Evolutionary conservation across 2,329 filamentous ascomycete genomes (phyloP), one percentile per base, ranked within the genome.

Genomic region (Phaeomoniella chlamydospora): DNA sequence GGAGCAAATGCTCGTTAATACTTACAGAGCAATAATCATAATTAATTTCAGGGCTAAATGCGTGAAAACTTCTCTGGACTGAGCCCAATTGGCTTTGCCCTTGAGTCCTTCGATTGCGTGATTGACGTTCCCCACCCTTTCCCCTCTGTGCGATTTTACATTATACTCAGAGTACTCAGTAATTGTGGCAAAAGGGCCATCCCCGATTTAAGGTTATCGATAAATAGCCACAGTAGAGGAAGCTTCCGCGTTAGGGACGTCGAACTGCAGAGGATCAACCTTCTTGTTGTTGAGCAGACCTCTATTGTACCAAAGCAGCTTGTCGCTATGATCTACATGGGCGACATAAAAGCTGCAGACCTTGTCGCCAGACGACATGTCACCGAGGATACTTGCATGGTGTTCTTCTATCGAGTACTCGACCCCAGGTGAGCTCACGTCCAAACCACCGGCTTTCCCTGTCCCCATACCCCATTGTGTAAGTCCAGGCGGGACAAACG

Each of bases 401-500:
- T 62, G 57, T 31, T 17, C 43, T 38, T 61, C 60, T 39, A 65
- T 64, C 0, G 51, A 45, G 35, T 64, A 64, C 0, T 33, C 39
- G 0, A 56, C 51, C 3, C 53, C 56, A n/a, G 2, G 55, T 51
- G 1, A 64, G 49, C 37, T 65, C 62, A 4, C 64, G 49, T 0
- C 61, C 62, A 18, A 66, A 52, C 62, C 62, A 66, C 52, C 55
- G 65, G 2, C 52, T 59, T 41, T 65, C 63, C 42, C 65, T 65
- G 29, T 66, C 63, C 0, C 63, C 62, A 15, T 65, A 57, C 0
- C 51, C 61, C 22, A 63, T 47, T 18, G 50, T 50, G 38, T 63
- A 65, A 1, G 61, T 63, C n/a, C 55, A 49, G 14, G 57, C 49
- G 3, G 61, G 54, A 1, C 62, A 53, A 2, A 64, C 61, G 0